Evolutionary conservation across 257 asterid species (phyloP).

Genomic region (Solanum medicagineum): DNA sequence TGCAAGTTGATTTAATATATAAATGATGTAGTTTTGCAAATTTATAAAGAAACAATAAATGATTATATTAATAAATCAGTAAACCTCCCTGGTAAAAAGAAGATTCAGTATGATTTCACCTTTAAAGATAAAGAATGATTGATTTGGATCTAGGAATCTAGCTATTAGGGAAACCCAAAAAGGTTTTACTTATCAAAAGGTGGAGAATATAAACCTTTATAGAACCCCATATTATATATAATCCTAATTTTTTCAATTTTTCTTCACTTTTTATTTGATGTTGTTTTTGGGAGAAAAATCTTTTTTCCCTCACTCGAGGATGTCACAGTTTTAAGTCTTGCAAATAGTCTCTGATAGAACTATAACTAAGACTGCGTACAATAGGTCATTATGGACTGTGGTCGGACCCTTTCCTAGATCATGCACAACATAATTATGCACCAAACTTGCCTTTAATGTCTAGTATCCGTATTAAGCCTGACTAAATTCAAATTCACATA

Average conservation of each 20-base stretch:
- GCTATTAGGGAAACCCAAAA: background rate
- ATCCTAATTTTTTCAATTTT: background rate
- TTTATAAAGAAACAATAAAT: background rate
- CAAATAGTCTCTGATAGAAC: too few species aligned
- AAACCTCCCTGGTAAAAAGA: background rate
- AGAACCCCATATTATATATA: background rate
- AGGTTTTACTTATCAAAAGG: background rate
- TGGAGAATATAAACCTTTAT: background rate
- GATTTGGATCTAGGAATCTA: slow-evolving; percentile 3
- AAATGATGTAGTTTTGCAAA: background rate
- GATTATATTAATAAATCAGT: background rate
- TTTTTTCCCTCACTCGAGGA: background rate
- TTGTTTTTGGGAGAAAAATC: background rate
- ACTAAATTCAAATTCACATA: too few species aligned
- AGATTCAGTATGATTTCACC: background rate
- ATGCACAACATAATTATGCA: too few species aligned
- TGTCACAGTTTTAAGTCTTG: too few species aligned
- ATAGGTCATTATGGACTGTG: too few species aligned
- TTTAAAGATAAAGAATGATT: background rate
- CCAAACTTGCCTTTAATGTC: too few species aligned
- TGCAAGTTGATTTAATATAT: background rate
- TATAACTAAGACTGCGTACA: too few species aligned
- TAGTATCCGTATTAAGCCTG: fast-evolving
- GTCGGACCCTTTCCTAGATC: too few species aligned
- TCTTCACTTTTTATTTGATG: background rate